These are phyloP conservation scores for Aspergillus calidoustus DNA, from an alignment of 2,329 filamentous ascomycete species.

Conservation along the genomic window DNA sequence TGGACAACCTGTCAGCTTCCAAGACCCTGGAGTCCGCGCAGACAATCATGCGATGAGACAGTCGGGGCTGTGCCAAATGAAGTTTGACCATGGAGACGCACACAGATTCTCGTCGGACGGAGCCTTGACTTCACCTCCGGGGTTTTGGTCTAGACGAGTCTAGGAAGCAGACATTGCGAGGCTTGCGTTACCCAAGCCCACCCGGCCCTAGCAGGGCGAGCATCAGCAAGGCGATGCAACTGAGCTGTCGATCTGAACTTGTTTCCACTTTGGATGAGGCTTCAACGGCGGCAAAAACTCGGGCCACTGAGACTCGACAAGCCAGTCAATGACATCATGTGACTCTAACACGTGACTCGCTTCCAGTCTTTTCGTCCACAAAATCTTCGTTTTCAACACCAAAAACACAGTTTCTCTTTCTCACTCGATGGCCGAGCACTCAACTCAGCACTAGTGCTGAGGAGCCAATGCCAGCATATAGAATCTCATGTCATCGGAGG, in stretches of 20 bases:
- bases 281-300: neutral
- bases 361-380: constrained; percentile 15
- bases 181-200: neutral
- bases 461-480: neutral
- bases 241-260: neutral
- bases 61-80: neutral
- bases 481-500: neutral
- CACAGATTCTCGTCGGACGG: neutral
- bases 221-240: neutral
- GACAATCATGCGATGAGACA: neutral
- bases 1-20: constrained; percentile 8
- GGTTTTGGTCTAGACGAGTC: neutral
- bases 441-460: neutral
- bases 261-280: neutral
- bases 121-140: neutral
- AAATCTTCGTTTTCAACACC: constrained; percentile 3
- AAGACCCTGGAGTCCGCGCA: neutral
- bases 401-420: neutral
- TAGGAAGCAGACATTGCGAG: neutral
- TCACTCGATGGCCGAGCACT: neutral
- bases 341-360: constrained; percentile 9
- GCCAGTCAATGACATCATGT: neutral
- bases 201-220: neutral
- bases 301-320: neutral
- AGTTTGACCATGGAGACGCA: neutral